Evolutionary conservation across 1,284 basidiomycete species (phyloP), one percentile per base, ranked within the genome.

Genomic region (Apiotrichum veenhuisii): DNA sequence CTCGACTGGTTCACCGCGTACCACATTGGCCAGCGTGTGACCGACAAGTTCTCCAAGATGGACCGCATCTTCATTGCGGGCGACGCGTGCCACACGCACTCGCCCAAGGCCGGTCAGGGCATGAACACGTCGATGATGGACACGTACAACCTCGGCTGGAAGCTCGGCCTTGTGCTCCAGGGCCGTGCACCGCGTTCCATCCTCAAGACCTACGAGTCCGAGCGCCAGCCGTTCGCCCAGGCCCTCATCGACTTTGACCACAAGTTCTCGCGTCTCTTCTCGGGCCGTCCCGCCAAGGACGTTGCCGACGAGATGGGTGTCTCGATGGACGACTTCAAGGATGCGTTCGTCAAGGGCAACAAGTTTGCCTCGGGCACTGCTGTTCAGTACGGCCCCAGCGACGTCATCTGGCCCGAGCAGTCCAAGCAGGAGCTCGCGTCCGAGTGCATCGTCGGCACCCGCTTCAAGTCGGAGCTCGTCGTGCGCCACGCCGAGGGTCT

Each of bases 121-220:
- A 67, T 73, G 66, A 72, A 73, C 62, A 68, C 69, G 27, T 69
- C 65, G 26, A 63, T 70, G 57, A 63, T 64, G 57, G 69, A 71
- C 60, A 58, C 66, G 1, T 61, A 60, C 57, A 74, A 74, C 63
- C 69, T 83, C 20, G 77, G 73, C 5, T 82, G 81, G 81, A 82
- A 83, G 64, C 70, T 82, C 20, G 77, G 79, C 7, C 68, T 81
- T 14, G 79, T 80, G 3, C 65, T 76, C 44, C 78, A 77, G 50
- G 71, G 75, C 10, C 62, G 73, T 26, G 73, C 80, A 15, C 57
- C 71, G 10, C 63, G 71, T 5, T 63, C 70, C 15, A 65, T 82
- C 3, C 75, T 82, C 17, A 68, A 75, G 17, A 74, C 78, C 2
- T 82, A 80, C 65, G 72, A 72, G 46, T 76, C 73, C 61, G 82